phyloP scores from a whole-genome alignment of 2,329 filamentous ascomycete species.

The Colletotrichum limetticola region DNA sequence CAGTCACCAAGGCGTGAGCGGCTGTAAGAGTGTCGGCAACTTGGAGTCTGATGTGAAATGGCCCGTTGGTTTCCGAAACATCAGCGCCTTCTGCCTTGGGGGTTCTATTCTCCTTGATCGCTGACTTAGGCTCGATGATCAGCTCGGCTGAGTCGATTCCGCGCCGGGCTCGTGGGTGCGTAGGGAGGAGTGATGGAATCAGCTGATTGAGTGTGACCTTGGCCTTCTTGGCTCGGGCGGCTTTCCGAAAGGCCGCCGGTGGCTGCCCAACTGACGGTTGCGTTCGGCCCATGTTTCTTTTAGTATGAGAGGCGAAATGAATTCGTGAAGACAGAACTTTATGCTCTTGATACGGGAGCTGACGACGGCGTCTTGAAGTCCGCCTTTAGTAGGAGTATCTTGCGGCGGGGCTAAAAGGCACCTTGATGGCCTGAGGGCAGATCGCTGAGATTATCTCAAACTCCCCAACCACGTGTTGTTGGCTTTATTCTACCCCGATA shows the following conservation, averaged over 20 bases:
- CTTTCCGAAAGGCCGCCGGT: conserved; percentile 31
- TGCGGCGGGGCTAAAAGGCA: not conserved
- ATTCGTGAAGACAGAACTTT: not conserved
- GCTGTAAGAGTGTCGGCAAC: conserved; percentile 64
- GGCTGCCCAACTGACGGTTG: conserved; percentile 33
- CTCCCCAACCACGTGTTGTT: not conserved
- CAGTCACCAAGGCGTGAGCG: conserved; percentile 50
- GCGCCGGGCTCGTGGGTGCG: conserved; percentile 64
- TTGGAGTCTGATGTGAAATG: conserved; percentile 55
- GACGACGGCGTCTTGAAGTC: too few species aligned
- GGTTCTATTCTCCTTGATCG: not conserved
- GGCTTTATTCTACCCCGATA: too few species aligned
- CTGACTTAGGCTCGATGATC: conserved; percentile 45
- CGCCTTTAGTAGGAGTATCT: not conserved
- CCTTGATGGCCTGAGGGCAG: conserved; percentile 1
- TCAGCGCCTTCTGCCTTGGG: not conserved
- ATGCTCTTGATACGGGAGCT: not conserved
- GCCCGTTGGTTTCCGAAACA: not conserved
- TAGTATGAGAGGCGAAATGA: not conserved
- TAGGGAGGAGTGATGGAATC: conserved; percentile 65
- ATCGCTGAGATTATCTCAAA: too few species aligned
- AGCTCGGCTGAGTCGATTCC: conserved; percentile 65
- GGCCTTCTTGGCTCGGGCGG: conserved; percentile 63
- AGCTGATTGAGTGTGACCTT: conserved; percentile 67
- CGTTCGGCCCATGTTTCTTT: conserved; percentile 22